These are phyloP conservation scores for Penicillium salamii DNA, from an alignment of 495 filamentous ascomycete species.

Conservation along the genomic window DNA sequence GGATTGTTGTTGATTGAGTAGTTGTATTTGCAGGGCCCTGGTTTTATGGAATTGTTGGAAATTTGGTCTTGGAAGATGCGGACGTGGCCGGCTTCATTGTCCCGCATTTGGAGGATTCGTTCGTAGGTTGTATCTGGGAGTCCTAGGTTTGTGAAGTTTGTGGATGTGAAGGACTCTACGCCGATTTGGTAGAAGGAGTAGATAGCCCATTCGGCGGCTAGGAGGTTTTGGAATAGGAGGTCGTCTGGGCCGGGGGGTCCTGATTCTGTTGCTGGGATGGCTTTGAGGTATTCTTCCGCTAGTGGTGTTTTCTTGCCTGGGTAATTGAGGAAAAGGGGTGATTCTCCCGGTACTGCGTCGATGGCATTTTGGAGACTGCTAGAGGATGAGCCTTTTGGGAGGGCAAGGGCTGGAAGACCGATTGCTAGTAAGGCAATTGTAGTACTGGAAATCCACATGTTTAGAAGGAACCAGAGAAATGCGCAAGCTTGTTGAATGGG, in stretches of 20 bases:
- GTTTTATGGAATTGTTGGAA: constrained; percentile 49
- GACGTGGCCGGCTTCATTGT: constrained; percentile 56
- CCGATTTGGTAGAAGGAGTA: constrained; percentile 53
- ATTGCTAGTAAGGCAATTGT: too few species aligned
- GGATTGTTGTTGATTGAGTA: constrained; percentile 39
- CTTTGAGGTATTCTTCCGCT: constrained; percentile 3
- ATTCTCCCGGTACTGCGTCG: constrained; percentile 36
- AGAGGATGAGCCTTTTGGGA: too few species aligned
- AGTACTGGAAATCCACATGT: too few species aligned
- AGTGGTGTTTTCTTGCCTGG: constrained; percentile 29
- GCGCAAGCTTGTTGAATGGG: too few species aligned
- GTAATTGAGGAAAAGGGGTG: constrained; percentile 41
- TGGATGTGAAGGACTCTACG: constrained; percentile 40
- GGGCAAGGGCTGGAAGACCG: too few species aligned
- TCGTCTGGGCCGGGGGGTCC: constrained; percentile 38
- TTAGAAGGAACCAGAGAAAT: too few species aligned
- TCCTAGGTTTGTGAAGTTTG: constrained; percentile 14
- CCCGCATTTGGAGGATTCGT: constrained; percentile 52
- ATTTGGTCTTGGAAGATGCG: constrained; percentile 55
- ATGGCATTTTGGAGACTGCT: background rate
- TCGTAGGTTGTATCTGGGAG: constrained; percentile 44
- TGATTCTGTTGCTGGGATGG: constrained; percentile 6
- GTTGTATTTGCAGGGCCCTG: constrained; percentile 47
- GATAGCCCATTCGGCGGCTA: constrained; percentile 54
- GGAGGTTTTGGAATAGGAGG: constrained; percentile 50